Conservation (phyloP, 768 basidiomycete genomes). For the Amanita pseudoporphyria region DNA sequence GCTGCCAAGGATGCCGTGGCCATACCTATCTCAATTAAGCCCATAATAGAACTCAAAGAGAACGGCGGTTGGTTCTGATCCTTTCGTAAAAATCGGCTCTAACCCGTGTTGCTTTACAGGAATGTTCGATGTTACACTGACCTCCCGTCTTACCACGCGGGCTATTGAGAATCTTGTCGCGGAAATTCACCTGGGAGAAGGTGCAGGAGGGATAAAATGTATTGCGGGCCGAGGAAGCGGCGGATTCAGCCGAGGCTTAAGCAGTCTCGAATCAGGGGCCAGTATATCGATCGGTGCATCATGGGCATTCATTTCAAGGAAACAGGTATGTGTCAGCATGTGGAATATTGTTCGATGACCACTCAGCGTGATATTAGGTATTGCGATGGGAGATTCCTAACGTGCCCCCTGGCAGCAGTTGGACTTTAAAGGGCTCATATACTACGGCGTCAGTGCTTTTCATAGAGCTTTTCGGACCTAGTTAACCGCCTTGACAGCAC, state of each 20-base stretch:
- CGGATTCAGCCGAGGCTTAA: constrained; percentile 27
- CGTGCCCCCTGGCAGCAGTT: constrained; percentile 55
- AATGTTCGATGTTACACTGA: constrained; percentile 51
- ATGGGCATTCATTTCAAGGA: constrained; percentile 74
- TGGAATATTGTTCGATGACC: neutral
- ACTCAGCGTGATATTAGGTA: constrained; percentile 28
- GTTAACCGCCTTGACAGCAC: constrained; percentile 16
- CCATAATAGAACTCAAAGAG: constrained; percentile 33
- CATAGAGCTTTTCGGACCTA: neutral
- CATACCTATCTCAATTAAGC: constrained; percentile 41
- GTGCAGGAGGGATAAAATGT: constrained; percentile 66
- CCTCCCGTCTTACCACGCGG: constrained; percentile 52
- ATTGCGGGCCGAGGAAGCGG: constrained; percentile 49
- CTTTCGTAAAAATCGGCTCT: neutral
- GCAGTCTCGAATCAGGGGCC: constrained; percentile 22
- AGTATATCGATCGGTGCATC: constrained; percentile 37
- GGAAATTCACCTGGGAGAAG: constrained; percentile 68
- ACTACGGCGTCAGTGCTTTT: constrained; percentile 40
- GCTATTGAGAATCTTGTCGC: constrained; percentile 64
- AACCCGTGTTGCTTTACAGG: constrained; percentile 24
- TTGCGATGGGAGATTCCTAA: constrained; percentile 74
- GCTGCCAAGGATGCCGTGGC: constrained; percentile 35
- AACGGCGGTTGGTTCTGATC: constrained; percentile 25
- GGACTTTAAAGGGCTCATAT: constrained; percentile 74
- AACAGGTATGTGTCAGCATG: constrained; percentile 31